phyloP scores from a whole-genome alignment of 257 asterid genomes.

The Solanum pennellii region DNA sequence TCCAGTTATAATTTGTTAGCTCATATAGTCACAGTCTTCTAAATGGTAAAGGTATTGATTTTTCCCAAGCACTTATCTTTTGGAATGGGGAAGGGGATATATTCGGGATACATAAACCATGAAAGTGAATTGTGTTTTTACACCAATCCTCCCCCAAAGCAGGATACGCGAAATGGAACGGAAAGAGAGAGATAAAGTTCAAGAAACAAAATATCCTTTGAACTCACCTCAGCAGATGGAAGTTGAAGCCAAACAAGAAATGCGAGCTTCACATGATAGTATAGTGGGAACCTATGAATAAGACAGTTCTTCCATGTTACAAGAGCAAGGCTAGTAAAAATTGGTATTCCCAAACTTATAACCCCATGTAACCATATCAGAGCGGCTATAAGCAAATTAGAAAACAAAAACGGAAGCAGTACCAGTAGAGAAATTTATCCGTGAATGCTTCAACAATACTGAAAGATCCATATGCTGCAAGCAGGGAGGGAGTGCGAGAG shows the following conservation, averaged over 20 bases:
- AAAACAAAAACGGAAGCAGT: slow-evolving; percentile 3
- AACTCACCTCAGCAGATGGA: slow-evolving; percentile 69
- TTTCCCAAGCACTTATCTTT: neutral
- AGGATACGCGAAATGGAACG: neutral
- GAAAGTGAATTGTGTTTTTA: neutral
- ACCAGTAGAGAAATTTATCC: slow-evolving; percentile 79
- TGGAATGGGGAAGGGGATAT: neutral
- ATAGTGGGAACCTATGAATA: slow-evolving; percentile 69
- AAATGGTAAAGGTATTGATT: neutral
- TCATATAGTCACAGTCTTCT: neutral
- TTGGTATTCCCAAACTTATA: neutral
- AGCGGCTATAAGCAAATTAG: neutral
- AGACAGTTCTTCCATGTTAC: slow-evolving; percentile 2
- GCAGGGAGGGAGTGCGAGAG: neutral
- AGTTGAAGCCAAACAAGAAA: slow-evolving; percentile 99
- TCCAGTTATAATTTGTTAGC: neutral
- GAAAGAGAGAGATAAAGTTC: neutral
- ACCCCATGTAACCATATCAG: neutral
- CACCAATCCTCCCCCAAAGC: neutral
- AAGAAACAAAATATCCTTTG: neutral
- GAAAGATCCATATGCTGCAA: slow-evolving; percentile 96
- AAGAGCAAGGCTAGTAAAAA: neutral
- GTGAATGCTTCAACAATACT: slow-evolving; percentile 67
- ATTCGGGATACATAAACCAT: neutral
- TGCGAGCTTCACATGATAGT: slow-evolving; percentile 86